Conservation (phyloP, 202 grass and related monocot species). For the Hordeum pubiflorum region DNA sequence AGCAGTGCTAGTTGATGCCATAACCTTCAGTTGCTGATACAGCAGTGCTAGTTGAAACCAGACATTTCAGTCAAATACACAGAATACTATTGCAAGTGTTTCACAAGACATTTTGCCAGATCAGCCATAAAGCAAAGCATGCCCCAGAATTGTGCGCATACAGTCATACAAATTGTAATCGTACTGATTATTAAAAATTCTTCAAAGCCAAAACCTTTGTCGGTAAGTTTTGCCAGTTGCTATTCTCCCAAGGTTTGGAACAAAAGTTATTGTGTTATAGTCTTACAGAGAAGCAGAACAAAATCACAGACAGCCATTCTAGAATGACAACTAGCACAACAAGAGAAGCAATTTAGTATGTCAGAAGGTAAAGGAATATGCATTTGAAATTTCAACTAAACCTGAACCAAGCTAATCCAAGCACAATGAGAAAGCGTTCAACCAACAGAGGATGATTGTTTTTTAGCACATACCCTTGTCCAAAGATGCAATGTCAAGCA, state of each 20-base stretch:
- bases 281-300: neutral
- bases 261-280: neutral
- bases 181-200: neutral
- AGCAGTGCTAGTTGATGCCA: neutral
- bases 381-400: neutral
- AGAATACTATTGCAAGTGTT: neutral
- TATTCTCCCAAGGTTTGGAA: neutral
- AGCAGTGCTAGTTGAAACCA: neutral
- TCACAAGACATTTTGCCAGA: neutral
- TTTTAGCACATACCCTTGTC: conserved; percentile 59
- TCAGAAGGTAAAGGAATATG: neutral
- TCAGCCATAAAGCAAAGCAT: neutral
- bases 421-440: neutral
- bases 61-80: neutral
- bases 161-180: neutral
- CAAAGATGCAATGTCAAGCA: conserved; percentile 66
- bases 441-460: neutral
- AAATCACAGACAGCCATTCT: neutral
- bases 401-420: neutral
- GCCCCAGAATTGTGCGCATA: neutral
- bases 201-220: neutral
- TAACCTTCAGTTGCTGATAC: neutral
- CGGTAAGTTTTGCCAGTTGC: neutral
- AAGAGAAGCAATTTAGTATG: neutral
- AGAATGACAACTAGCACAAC: neutral